Evolutionary conservation across 495 filamentous ascomycete species (phyloP), one percentile per base, ranked within the genome.

Genomic region (Pseudomonodictys pantanalensis): DNA sequence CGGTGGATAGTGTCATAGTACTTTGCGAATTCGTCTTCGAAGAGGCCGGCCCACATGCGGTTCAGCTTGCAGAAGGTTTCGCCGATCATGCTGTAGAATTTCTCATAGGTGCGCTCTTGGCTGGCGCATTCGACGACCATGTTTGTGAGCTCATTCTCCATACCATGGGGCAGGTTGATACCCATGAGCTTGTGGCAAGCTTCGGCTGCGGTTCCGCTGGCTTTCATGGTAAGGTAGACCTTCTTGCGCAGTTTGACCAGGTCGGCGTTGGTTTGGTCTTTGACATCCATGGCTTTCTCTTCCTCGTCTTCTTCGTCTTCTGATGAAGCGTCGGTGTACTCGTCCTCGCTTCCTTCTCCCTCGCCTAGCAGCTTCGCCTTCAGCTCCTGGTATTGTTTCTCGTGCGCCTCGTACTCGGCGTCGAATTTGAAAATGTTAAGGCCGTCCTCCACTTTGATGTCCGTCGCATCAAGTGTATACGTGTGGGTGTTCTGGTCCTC

Each of bases 1-100:
- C 95, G 86, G 73, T 99, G 93, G 61, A 97, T 97, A 0, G 92
- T 97, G 51, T 95, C 90, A 75, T 97, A 97, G 71, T 97, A 96
- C 59, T 92, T 91, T 55, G 83, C 81, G 65, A 99, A 99, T 10
- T 85, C 81, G 58, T 86, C 79, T 69, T 97, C 90, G 60, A 96
- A 96, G 2, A 96, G 80, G 48, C 95, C 91, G 11, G 81, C 88
- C 93, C 95, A 97, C 49, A 97, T 77, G 6, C 95, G 84, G 67
- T 97, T 97, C 62, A 99, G 82, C 70, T 95, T 95, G 48, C 91
- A 88, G 69, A 99, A 97, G 30, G 91, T 81, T 70, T 99, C 95
- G 49, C 90, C 95, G 52, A 97, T 89, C 54, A 96, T 72, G 32
- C 93, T 95, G 69, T 92, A 96, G 74, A 97, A 97, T 69, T 97